A percentile compares a stretch with the other conserved stretches of the same genome.
Conservation (phyloP, 129 eudicot species). For the Glebionis coronaria region DNA sequence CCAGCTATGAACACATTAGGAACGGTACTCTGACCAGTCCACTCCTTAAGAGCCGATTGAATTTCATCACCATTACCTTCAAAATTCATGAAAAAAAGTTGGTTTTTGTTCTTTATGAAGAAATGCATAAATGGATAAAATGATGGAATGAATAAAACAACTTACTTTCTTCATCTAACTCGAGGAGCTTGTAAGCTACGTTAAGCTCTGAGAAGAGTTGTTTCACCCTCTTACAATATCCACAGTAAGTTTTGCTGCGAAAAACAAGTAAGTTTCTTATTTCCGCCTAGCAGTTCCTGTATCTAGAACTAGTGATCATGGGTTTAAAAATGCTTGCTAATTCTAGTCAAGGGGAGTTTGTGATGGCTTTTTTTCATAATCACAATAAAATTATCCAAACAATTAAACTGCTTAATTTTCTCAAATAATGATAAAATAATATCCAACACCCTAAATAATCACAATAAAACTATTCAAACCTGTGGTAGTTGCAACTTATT, state of each 20-base stretch:
- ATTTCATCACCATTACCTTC: conserved; percentile 74
- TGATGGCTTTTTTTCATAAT: too few species aligned
- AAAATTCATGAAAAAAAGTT: not conserved
- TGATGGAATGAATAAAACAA: not conserved
- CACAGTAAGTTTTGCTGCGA: conserved; percentile 85
- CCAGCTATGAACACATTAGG: conserved; percentile 92
- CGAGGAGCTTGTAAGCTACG: conserved; percentile 63
- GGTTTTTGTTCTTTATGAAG: conserved; percentile 1
- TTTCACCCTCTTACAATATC: conserved; percentile 65
- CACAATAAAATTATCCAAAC: too few species aligned
- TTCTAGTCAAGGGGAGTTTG: not conserved
- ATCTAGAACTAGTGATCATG: not conserved
- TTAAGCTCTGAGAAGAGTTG: conserved; percentile 62
- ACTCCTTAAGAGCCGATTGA: conserved; percentile 70
- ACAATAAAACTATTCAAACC: too few species aligned
- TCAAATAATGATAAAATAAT: too few species aligned
- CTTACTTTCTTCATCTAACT: conserved; percentile 83
- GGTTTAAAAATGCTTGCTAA: not conserved
- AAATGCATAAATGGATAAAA: not conserved
- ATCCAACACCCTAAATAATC: too few species aligned
- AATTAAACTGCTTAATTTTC: too few species aligned
- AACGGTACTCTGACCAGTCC: conserved; percentile 89
- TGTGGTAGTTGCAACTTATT: too few species aligned
- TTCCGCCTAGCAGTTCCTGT: not conserved
- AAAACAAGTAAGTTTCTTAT: not conserved